Conservation (phyloP, 306 rosid genomes). For the Clitoria ternatea region DNA sequence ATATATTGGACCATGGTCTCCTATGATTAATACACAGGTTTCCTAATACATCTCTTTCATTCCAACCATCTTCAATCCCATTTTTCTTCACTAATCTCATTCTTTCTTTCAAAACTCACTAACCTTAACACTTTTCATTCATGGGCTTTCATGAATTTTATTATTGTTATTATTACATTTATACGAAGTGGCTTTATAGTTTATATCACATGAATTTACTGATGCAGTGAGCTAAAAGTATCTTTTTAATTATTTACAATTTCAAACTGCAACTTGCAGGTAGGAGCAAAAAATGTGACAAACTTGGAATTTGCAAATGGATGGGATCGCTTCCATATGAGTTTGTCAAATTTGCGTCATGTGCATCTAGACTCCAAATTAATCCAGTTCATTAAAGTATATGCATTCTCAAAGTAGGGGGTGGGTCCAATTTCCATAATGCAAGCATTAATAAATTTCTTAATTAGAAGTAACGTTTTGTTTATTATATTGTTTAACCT, state of each 20-base stretch:
- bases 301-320: constrained; percentile 37
- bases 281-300: neutral
- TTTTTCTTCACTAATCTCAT: no score
- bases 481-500: neutral
- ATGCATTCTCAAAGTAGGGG: neutral
- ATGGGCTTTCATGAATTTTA: no score
- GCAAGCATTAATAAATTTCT: neutral
- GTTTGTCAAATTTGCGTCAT: constrained; percentile 48
- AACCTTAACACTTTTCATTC: no score
- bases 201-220: neutral
- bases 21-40: no score
- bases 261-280: constrained; percentile 14
- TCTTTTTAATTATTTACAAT: neutral
- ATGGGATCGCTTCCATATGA: constrained; percentile 60
- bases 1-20: no score
- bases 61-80: no score
- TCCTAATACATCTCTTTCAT: no score
- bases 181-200: neutral
- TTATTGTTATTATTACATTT: no score
- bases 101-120: no score
- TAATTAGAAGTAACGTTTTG: neutral
- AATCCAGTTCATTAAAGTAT: constrained; percentile 17
- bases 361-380: constrained; percentile 45
- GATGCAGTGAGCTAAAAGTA: constrained; percentile 9
- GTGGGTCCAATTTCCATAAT: constrained; percentile 9